Evolutionary conservation across 2,329 filamentous ascomycete genomes (phyloP), one percentile per base, ranked within the genome.

Genomic region (Sporothrix luriei): DNA sequence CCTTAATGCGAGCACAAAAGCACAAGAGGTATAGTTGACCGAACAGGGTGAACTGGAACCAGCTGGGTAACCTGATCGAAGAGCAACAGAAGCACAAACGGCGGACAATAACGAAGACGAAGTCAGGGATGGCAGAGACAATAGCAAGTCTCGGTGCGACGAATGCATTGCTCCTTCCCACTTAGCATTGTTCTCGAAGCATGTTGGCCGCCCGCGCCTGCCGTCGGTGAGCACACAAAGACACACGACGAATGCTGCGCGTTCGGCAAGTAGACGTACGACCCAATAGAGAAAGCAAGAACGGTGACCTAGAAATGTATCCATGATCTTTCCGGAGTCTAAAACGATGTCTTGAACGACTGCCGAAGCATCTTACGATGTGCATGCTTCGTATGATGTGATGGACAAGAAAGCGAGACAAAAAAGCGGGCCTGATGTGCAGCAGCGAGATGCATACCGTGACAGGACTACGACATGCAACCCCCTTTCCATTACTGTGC

Each of bases 101-200:
- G 3, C 38, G n/a, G n/a, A 13, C n/a, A 43, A 66, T n/a, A 14
- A 40, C 26, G 26, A 21, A 49, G 61, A 33, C 48, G 46, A 64
- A 64, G 61, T 2, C 43, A 48, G 40, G n/a, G n/a, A n/a, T n/a
- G n/a, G 24, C 24, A 48, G 43, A 48, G 40, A 64, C 61, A 64
- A 64, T 49, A 49, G 61, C 43, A 49, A 64, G 61, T 13, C 16
- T 49, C 61, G 13, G 61, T 64, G 61, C 61, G 26, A 64, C 43
- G 19, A 49, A 21, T 64, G 14, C 43, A 48, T 48, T 64, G 43
- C 43, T 48, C 21, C 24, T 48, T 19, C 16, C 14, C 16, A 4
- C 19, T 29, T 64, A 40, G 62, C 48, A 66, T 66, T 66, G 62
- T 66, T 52, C 62, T 52, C 59, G 59, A 64, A 64, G 59, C 40